These are phyloP conservation scores for Pezicula radicicola DNA, from an alignment of 2,329 filamentous ascomycete species.

Conservation along the genomic window DNA sequence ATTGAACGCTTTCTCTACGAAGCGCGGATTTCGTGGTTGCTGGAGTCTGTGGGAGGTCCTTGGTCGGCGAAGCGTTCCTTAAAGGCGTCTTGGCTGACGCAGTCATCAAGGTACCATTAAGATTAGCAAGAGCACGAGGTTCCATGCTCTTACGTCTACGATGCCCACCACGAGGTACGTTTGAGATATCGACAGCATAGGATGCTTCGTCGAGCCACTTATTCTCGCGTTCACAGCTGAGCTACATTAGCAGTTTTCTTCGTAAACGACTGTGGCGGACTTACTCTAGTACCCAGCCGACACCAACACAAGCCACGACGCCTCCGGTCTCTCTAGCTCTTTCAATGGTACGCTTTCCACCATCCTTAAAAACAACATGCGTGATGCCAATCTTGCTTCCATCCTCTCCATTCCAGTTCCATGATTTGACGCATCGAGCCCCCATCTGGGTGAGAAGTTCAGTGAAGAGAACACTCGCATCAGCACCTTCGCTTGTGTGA, in stretches of 20 bases:
- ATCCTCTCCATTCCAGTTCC: slow-evolving; percentile 55
- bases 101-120: slow-evolving; percentile 61
- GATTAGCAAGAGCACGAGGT: slow-evolving; percentile 65
- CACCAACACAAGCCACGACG: slow-evolving; percentile 80
- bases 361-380: slow-evolving; percentile 89
- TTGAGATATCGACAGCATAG: slow-evolving; percentile 66
- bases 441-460: slow-evolving; percentile 80
- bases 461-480: slow-evolving; percentile 78
- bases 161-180: slow-evolving; percentile 66
- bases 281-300: slow-evolving; percentile 87
- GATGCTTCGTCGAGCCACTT: slow-evolving; percentile 71
- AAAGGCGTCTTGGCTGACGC: slow-evolving; percentile 27
- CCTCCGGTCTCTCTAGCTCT: slow-evolving; percentile 72
- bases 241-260: slow-evolving; percentile 26
- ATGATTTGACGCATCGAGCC: slow-evolving; percentile 72
- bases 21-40: slow-evolving; percentile 21
- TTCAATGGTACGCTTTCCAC: slow-evolving; percentile 74
- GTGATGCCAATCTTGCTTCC: slow-evolving; percentile 68
- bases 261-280: slow-evolving; percentile 30
- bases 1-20: slow-evolving; percentile 27
- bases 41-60: slow-evolving; percentile 27
- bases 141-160: slow-evolving; percentile 81
- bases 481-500: slow-evolving; percentile 75
- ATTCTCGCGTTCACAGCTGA: slow-evolving; percentile 71
- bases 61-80: slow-evolving; percentile 25